Base-by-base conservation (phyloP, 306 rosid species). In the Cucurbita moschata region DNA sequence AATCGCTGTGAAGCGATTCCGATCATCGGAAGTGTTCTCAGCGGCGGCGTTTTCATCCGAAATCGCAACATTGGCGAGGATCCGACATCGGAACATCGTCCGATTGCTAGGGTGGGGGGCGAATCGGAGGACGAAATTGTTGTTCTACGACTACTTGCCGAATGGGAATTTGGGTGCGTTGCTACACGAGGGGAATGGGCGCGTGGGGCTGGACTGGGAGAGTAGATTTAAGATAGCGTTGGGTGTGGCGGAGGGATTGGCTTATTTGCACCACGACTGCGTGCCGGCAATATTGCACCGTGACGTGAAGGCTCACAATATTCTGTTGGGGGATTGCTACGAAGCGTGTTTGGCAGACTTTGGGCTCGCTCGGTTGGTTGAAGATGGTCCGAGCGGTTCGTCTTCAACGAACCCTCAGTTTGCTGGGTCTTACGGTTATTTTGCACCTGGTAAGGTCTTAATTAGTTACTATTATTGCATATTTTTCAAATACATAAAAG, bases 381-480 rank as follows among this genome's bases (percentile, higher is more conserved):
- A 94, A 59, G 96, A 88, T 1, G 83, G 82, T 69, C 73, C 44
- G 2, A 80, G 62, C 35, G 79, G 82, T 71, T 82, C 97, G 2
- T 89, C 90, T 67, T 80, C 92, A 0, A 78, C 84, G 14, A 84
- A 83, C 75, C 97, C 92, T 5, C 92, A 90, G 59, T 86, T 94
- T 54, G 96, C 99, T 0, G 99, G 99, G 5, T 91, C 99, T 18
- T 94, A 88, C 76, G 99, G 99, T 83, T 94, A 94, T 79, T 82
- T 94, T 85, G 97, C 99, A 52, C 99, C 99, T 0, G 99, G 98
- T 90, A 60, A 74, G 6, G 3, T 38, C 4, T 60, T 14, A 4
- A 23, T 55, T 55, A 19, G 7, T 55, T 55, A 55, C 60, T 0
- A 18, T 56, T 19, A 56, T 56, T 56, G 14, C 61, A 19, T 56